These are phyloP conservation scores for Nitzschia inconspicua DNA, from an alignment of 108 stramenopile species.

Conservation along the genomic window DNA sequence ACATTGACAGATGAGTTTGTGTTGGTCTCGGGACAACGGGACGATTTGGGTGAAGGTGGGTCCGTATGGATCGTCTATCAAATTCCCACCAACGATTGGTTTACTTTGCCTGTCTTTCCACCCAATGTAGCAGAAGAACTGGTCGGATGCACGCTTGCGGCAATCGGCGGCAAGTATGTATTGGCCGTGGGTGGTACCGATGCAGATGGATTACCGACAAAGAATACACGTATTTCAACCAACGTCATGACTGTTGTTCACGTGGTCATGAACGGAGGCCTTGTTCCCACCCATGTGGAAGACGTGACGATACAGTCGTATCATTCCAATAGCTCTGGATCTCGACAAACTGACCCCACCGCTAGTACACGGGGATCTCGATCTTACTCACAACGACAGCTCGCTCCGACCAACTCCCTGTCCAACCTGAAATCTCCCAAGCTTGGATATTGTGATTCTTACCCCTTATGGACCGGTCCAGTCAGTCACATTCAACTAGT, in stretches of 20 bases:
- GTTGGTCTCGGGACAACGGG: not conserved
- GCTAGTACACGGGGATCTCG: not conserved
- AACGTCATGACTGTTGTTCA: not conserved
- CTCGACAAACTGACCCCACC: not conserved
- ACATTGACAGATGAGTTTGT: not conserved
- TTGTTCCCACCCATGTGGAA: not conserved
- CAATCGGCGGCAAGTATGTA: not conserved
- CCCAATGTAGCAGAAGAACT: too few relatives aligned
- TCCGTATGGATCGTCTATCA: not conserved
- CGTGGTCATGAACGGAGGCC: not conserved
- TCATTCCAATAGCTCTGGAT: too few relatives aligned
- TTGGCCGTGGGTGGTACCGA: not conserved
- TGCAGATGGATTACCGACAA: not conserved
- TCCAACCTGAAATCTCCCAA: too few relatives aligned
- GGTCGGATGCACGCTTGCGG: not conserved
- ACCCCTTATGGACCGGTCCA: too few relatives aligned
- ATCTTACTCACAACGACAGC: too few relatives aligned
- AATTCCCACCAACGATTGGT: constrained; percentile 1
- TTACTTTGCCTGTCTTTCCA: not conserved
- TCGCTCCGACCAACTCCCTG: too few relatives aligned
- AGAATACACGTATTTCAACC: not conserved
- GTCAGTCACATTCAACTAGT: too few relatives aligned
- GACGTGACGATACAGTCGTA: not conserved
- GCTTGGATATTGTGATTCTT: too few relatives aligned
- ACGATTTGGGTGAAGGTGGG: not conserved